phyloP scores from a whole-genome alignment of 192 early-diverging fungal genomes.

The Diversispora epigaea region DNA sequence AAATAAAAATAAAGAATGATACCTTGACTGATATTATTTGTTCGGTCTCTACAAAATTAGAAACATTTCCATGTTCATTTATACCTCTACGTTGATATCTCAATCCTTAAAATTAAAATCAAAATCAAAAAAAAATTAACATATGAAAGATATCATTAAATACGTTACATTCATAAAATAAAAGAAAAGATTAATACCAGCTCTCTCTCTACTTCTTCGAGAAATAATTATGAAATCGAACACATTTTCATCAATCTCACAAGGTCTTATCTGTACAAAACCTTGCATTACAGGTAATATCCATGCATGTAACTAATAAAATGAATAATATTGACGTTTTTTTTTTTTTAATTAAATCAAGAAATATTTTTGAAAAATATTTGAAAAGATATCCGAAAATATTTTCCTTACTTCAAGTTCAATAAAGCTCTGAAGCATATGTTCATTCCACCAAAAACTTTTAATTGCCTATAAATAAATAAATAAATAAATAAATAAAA shows the following conservation, averaged over 20 bases:
- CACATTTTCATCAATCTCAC: conserved; percentile 55
- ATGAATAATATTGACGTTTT: no score
- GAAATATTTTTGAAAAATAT: no score
- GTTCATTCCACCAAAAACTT: conserved; percentile 66
- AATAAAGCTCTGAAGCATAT: conserved; percentile 45
- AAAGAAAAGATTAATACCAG: conserved; percentile 35
- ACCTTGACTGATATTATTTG: conserved; percentile 73
- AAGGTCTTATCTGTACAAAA: conserved; percentile 62
- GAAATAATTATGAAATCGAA: conserved; percentile 71
- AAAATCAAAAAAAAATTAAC: conserved; percentile 2
- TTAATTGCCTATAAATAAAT: conserved; percentile 36
- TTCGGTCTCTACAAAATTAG: conserved; percentile 98
- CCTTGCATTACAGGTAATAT: conserved; percentile 70
- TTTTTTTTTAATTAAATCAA: background rate
- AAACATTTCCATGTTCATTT: conserved; percentile 80
- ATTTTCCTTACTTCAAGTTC: conserved; percentile 40
- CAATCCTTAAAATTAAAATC: conserved; percentile 53
- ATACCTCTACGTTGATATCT: conserved; percentile 90
- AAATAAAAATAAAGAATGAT: background rate
- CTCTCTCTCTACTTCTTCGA: conserved; percentile 59
- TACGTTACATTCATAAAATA: background rate
- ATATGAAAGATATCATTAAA: background rate
- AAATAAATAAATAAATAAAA: background rate
- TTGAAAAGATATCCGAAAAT: no score
- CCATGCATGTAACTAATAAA: conserved; percentile 48